Evolutionary conservation across 305 asterid species (phyloP).

Genomic region (Striga hermonthica): DNA sequence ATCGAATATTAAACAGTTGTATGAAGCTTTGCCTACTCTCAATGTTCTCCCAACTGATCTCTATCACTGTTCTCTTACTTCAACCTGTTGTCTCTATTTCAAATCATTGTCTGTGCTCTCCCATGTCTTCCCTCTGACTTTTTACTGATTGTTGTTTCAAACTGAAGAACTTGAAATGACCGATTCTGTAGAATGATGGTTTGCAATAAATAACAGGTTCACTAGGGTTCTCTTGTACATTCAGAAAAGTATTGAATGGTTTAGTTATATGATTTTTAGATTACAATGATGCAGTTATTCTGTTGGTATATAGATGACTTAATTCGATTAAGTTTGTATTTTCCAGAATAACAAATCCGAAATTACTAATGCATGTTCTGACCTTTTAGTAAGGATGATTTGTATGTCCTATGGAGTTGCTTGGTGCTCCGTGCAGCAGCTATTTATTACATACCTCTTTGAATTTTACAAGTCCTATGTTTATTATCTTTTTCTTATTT

Average conservation of each 20-base stretch:
- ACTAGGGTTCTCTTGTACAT: no score
- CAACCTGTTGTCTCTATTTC: background rate
- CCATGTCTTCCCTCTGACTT: background rate
- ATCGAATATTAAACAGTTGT: background rate
- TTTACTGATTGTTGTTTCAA: background rate
- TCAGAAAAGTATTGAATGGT: no score
- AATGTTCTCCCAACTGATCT: background rate
- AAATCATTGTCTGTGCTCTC: background rate
- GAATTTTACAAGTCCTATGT: constrained; percentile 14
- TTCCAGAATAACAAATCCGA: background rate
- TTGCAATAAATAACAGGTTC: no score
- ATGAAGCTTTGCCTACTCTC: background rate
- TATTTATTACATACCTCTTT: background rate
- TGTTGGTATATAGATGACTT: background rate
- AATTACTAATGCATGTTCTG: background rate
- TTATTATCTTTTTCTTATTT: constrained; percentile 15
- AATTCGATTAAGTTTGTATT: background rate
- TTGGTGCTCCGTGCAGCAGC: background rate
- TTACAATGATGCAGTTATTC: background rate
- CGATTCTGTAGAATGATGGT: no score
- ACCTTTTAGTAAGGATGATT: background rate
- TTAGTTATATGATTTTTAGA: background rate
- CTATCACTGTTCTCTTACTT: background rate
- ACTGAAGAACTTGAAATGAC: background rate
- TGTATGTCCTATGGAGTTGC: background rate